These are phyloP conservation scores for Aegilops bicornis DNA, from an alignment of 176 grass and related monocot genomes.

Conservation along the genomic window DNA sequence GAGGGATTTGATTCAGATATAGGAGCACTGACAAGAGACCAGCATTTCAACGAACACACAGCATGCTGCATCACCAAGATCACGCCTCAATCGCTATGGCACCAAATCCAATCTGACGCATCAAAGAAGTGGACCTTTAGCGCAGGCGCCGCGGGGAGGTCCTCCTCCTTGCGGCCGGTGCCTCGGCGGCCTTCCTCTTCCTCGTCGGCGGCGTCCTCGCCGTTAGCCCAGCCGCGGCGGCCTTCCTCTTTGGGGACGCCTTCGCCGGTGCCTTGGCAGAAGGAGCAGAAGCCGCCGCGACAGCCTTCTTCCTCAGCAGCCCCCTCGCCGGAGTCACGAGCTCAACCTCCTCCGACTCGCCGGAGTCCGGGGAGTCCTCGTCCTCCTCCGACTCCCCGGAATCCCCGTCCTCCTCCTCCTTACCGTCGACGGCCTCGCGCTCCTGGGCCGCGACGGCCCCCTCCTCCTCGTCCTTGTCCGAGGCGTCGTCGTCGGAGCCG, in stretches of 20 bases:
- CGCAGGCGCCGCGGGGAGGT: rapidly evolving
- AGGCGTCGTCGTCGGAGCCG: constrained; percentile 24
- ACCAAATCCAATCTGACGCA: not conserved
- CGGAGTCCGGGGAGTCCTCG: not conserved
- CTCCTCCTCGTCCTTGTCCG: not conserved
- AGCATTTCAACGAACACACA: not conserved
- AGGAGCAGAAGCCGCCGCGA: not conserved
- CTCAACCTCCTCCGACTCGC: constrained; percentile 55
- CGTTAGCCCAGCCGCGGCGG: not conserved
- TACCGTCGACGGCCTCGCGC: constrained; percentile 10
- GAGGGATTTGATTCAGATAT: not conserved
- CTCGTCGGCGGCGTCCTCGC: constrained; percentile 33
- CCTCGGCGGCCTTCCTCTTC: constrained; percentile 1
- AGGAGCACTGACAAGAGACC: not conserved
- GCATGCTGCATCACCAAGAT: not conserved
- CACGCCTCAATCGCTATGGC: not conserved
- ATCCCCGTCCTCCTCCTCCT: not conserved
- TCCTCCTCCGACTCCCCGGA: not conserved
- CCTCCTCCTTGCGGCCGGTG: not conserved
- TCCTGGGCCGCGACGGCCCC: constrained; percentile 38
- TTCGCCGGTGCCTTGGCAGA: constrained; percentile 11
- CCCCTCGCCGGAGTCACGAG: constrained; percentile 28
- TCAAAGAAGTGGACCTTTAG: not conserved
- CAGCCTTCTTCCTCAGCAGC: constrained; percentile 33
- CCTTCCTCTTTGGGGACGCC: constrained; percentile 23